These are phyloP conservation scores for Nannochloropsis limnetica DNA, from an alignment of 352 stramenopile genomes.

Conservation along the genomic window DNA sequence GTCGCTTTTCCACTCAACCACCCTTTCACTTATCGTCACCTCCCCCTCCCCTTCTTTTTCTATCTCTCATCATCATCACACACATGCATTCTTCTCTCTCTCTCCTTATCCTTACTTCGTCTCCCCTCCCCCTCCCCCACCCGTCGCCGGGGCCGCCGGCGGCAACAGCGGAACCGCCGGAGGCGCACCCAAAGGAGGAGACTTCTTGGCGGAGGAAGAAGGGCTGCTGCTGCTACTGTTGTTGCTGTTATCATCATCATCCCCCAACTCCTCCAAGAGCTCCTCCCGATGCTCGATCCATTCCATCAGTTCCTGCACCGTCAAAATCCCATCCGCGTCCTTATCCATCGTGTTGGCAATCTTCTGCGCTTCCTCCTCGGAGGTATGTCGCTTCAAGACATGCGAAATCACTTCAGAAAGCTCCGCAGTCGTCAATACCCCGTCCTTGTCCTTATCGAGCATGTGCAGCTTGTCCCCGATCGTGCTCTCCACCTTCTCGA, in stretches of 20 bases:
- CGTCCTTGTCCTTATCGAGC: conserved; percentile 91
- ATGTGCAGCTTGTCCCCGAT: conserved; percentile 95
- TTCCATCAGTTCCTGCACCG: conserved; percentile 46
- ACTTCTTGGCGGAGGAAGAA: neutral
- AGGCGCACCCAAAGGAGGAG: neutral
- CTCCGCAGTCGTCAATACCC: conserved; percentile 84
- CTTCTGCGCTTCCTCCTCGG: conserved; percentile 74
- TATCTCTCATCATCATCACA: neutral
- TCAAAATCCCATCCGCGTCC: conserved; percentile 50
- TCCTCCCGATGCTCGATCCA: conserved; percentile 43
- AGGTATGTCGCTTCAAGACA: conserved; percentile 81
- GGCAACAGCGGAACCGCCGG: neutral
- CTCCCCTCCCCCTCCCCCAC: neutral
- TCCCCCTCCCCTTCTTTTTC: neutral
- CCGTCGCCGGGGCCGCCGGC: no score
- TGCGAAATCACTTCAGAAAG: conserved; percentile 84
- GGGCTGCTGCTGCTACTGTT: neutral
- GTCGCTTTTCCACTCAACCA: neutral
- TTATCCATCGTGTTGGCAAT: conserved; percentile 44
- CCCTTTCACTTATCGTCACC: neutral
- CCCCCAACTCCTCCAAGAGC: conserved; percentile 14
- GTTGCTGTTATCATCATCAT: neutral
- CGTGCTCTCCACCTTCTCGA: conserved; percentile 71
- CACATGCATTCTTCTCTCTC: neutral
- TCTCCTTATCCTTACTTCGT: neutral